Percentiles rank a stretch among this genome's conserved stretches.
Evolutionary conservation across 2,329 filamentous ascomycete genomes (phyloP).

Genomic region (Trichoderma semiorbis): DNA sequence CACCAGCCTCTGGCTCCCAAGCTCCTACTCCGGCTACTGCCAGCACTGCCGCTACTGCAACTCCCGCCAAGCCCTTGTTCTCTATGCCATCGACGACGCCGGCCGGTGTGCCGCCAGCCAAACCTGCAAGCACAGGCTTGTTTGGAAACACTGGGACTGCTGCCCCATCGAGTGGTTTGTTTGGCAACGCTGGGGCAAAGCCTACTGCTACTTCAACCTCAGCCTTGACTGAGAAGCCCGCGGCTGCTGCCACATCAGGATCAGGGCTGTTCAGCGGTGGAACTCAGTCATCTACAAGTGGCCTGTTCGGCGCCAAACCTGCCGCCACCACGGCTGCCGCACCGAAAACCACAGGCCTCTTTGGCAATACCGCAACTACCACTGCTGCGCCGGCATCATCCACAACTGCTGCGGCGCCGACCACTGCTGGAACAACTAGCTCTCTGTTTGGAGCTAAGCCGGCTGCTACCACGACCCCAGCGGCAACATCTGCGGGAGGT

Average conservation of each 20-base stretch:
- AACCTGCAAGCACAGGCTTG: slow-evolving; percentile 23
- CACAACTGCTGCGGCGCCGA: slow-evolving; percentile 25
- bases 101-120: slow-evolving; percentile 51
- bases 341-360: slow-evolving; percentile 25
- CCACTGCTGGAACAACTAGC: slow-evolving; percentile 22
- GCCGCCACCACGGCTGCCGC: slow-evolving; percentile 22
- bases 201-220: slow-evolving; percentile 20
- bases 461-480: slow-evolving; percentile 32
- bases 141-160: slow-evolving; percentile 17
- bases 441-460: slow-evolving; percentile 43
- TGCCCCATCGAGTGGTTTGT: slow-evolving; percentile 24
- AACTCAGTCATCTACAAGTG: slow-evolving; percentile 28
- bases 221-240: slow-evolving; percentile 14
- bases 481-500: slow-evolving; percentile 34
- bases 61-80: slow-evolving; percentile 46
- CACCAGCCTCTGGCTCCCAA: slow-evolving; percentile 14
- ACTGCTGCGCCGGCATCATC: slow-evolving; percentile 25
- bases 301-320: slow-evolving; percentile 24
- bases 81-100: slow-evolving; percentile 52
- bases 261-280: slow-evolving; percentile 31
- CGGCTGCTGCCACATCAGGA: slow-evolving; percentile 22
- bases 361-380: slow-evolving; percentile 24
- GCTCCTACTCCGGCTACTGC: slow-evolving; percentile 19
- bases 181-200: slow-evolving; percentile 24
- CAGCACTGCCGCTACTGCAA: slow-evolving; percentile 28